Evolutionary conservation across 768 basidiomycete species (phyloP), one percentile per base, ranked within the genome.

Genomic region (Suillus sp.): DNA sequence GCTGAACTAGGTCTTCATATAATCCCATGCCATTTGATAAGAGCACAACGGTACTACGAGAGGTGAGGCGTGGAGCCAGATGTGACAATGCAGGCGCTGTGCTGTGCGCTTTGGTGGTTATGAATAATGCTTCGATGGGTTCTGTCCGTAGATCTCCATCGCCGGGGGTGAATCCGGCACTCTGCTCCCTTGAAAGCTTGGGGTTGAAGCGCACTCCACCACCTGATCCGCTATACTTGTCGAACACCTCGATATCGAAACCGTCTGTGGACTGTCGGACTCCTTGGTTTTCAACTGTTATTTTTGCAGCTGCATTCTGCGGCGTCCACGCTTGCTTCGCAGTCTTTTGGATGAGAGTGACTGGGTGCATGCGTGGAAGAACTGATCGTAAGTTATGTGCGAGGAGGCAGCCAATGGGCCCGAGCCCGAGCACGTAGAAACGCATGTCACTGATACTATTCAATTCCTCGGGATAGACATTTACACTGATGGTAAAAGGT

Each of bases 21-120:
- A 96, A 78, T 13, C 95, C 96, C 88, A 97, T 92, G 30, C 96
- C 96, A 72, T 96, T 96, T 71, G 96, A 93, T 60, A 98, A 76
- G n/a, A 99, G 84, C 2, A 96, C 92, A 66, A 99, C 87, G 40
- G 95, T 96, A 50, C 89, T 91, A 57, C 83, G 74, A 0, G 82
- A 72, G 4, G 82, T 79, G 22, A 98, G 76, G 20, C 94, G 85
- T 14, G 84, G 85, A 20, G 83, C 75, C 61, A 98, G 83, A 0
- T 74, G 70, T 20, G 75, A 73, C 40, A 99, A 67, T 4, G 90
- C 86, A 3, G 74, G 70, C 4, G 88, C 58, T 4, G 90, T 91
- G 10, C 83, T 79, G 18, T 87, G 81, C 1, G 93, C 90, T 74
- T 96, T 96, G 60, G 91, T 85, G 47, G 92, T 85, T 65, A 98